Base-by-base conservation (phyloP, 139 green algal species). In the Auxenochlorella pyrenoidosa region DNA sequence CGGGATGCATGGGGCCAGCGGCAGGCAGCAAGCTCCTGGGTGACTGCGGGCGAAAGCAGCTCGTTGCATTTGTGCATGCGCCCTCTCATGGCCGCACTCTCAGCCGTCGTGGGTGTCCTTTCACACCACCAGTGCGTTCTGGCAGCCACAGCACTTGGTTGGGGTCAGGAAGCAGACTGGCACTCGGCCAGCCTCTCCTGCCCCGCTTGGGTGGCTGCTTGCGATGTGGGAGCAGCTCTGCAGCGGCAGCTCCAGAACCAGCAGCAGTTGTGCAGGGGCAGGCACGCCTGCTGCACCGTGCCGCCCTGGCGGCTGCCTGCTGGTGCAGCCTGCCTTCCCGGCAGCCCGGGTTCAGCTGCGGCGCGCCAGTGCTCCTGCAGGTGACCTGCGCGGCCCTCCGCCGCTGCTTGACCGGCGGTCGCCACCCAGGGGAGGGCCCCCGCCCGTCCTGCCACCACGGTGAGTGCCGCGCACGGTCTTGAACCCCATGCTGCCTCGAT, bases 311-410 rank as follows among this genome's bases (percentile, higher is more conserved):
- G 10, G 70, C 70, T 43, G 75, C 75, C 75, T 0, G 78, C 54
- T 43, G 79, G 60, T 34, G 59, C 28, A 75, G 59, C 47, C n/a
- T 19, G 3, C 30, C 43, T 34, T 30, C 41, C 38, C 38, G 79
- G n/a, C 79, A 72, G 51, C 79, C 28, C 6, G 41, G n/a, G 65
- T 86, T 78, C 81, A 86, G 81, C 65, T 66, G 81, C 81, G 65
- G 81, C 65, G 65, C 65, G 38, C 59, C 81, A 44, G 65, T 86
- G 65, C 44, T 68, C 65, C 32, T 86, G 81, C 81, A 86, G 81
- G 81, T 86, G 65, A 77, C 65, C 40, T 65, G 63, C 63, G 81
- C 66, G 81, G 81, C 81, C 81, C 65, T 19, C 81, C 65, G 81
- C 81, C 65, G 65, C 43, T 51, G 63, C 65, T 41, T 65, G 81